Percentiles rank a stretch among this genome's conserved stretches.
Evolutionary conservation across 1,284 basidiomycete species (phyloP).

Genomic region (Tilletiaria anomala): DNA sequence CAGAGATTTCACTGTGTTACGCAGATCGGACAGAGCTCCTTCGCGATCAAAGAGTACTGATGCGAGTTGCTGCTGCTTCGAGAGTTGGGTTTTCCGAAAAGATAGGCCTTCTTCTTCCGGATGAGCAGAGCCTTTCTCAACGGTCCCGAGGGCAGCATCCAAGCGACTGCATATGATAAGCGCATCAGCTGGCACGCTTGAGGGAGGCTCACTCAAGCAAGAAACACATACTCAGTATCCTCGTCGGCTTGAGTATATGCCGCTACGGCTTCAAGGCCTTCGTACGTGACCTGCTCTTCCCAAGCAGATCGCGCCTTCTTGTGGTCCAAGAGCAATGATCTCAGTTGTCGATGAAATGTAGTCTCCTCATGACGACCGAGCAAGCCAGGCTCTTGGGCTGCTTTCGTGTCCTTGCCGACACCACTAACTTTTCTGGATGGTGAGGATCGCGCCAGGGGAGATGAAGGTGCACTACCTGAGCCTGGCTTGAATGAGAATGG

Average conservation of each 20-base stretch:
- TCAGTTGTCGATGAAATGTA: neutral
- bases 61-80: neutral
- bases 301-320: neutral
- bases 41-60: neutral
- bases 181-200: too few relatives aligned
- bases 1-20: neutral
- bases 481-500: neutral
- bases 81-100: too few relatives aligned
- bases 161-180: too few relatives aligned
- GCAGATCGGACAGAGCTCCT: neutral
- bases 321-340: neutral
- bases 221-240: neutral
- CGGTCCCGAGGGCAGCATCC: neutral
- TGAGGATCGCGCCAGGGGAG: neutral
- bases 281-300: neutral
- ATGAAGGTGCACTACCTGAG: neutral
- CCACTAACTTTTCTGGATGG: neutral
- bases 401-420: neutral
- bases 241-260: neutral
- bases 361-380: neutral
- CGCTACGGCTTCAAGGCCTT: neutral
- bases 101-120: too few relatives aligned
- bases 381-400: neutral
- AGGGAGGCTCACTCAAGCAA: too few relatives aligned
- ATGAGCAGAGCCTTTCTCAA: neutral